phyloP scores from a whole-genome alignment of 306 rosid genomes.

The Cicer cuneatum region DNA sequence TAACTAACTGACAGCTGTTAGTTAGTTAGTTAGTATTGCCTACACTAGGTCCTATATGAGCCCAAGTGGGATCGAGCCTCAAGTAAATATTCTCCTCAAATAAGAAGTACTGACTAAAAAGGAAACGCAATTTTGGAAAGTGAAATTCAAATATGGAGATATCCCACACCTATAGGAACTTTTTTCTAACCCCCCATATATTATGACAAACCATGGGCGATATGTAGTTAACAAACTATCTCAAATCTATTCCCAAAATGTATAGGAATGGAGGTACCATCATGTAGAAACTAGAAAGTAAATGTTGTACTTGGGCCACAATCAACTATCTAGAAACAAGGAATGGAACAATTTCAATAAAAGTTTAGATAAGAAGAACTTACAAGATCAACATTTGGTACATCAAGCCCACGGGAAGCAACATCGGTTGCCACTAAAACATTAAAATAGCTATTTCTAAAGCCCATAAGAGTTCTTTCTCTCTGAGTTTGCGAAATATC shows the following conservation, averaged over 20 bases:
- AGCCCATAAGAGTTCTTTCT: slow-evolving; percentile 90
- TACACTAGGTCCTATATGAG: background rate
- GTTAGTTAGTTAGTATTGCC: background rate
- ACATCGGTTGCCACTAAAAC: slow-evolving; percentile 97
- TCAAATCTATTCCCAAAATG: slow-evolving; percentile 5
- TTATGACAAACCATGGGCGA: background rate
- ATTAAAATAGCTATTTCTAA: slow-evolving; percentile 80
- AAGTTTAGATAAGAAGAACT: slow-evolving; percentile 41
- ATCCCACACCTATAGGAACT: background rate
- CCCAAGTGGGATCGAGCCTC: no score
- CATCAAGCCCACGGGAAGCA: slow-evolving; percentile 96
- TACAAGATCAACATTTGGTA: slow-evolving; percentile 98
- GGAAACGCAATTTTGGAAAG: no score
- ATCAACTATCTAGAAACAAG: slow-evolving; percentile 13
- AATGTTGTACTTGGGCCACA: background rate
- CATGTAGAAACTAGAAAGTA: slow-evolving; percentile 39
- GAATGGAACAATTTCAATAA: slow-evolving; percentile 8
- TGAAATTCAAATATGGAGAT: background rate
- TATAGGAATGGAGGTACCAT: slow-evolving; percentile 8
- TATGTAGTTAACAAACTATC: background rate
- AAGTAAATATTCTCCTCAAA: no score
- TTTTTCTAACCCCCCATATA: background rate
- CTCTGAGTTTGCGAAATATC: slow-evolving; percentile 94
- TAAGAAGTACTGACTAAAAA: no score
- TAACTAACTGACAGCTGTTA: background rate